A percentile compares a stretch with the other conserved stretches of the same genome.
Conservation (phyloP, 2,329 filamentous ascomycete genomes). For the Pseudogymnoascus sp. region DNA sequence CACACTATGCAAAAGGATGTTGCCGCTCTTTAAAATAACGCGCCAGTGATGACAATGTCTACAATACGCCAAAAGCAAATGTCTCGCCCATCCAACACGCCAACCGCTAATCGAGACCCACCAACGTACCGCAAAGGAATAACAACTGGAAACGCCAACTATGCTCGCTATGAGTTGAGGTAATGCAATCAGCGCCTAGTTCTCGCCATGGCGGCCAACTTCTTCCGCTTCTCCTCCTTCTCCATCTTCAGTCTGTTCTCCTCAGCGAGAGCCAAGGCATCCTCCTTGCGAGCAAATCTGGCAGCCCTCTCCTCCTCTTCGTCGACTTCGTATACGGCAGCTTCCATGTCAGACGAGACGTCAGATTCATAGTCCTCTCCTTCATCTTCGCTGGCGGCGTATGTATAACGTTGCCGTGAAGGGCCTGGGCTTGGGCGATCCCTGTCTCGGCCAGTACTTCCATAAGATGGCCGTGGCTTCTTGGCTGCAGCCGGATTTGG, state of each 20-base stretch:
- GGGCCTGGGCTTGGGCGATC: constrained; percentile 25
- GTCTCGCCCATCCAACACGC: constrained; percentile 3
- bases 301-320: constrained; percentile 59
- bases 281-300: constrained; percentile 55
- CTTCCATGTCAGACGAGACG: constrained; percentile 69
- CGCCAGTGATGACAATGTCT: constrained; percentile 7
- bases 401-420: constrained; percentile 31
- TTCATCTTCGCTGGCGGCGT: constrained; percentile 43
- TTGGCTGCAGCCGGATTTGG: constrained; percentile 40
- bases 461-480: constrained; percentile 17
- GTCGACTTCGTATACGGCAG: constrained; percentile 64
- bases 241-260: constrained; percentile 53
- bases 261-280: constrained; percentile 53
- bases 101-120: constrained; percentile 8
- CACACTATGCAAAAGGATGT: constrained; percentile 1
- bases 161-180: constrained; percentile 4
- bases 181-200: constrained; percentile 16
- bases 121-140: background rate
- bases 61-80: constrained; percentile 3
- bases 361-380: constrained; percentile 58
- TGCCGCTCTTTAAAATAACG: background rate
- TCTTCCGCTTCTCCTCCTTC: constrained; percentile 43
- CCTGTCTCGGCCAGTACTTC: constrained; percentile 17
- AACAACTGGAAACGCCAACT: constrained; percentile 1
- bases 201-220: constrained; percentile 27